Percentiles rank a stretch among this genome's conserved stretches.
Conservation (phyloP, 163 green algal species). For the Chloroidium sp. region DNA sequence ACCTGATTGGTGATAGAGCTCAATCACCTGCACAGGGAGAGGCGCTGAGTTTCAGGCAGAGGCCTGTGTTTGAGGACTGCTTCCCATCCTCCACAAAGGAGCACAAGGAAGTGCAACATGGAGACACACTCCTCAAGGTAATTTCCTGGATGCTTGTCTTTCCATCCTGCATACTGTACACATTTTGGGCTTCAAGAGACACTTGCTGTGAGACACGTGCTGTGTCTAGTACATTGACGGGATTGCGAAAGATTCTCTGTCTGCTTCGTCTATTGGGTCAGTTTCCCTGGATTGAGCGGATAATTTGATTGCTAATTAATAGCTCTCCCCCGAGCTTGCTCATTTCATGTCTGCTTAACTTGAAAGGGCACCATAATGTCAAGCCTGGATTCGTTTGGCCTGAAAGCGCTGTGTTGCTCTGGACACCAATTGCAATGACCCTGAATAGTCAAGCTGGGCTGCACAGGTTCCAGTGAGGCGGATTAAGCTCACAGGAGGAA, state of each 20-base stretch:
- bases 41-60: slow-evolving; percentile 64
- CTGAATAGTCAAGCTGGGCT: no score
- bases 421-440: no score
- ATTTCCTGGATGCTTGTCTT: neutral
- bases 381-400: no score
- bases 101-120: slow-evolving; percentile 57
- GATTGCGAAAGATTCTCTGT: no score
- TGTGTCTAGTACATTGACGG: neutral
- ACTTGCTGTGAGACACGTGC: neutral
- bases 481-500: slow-evolving; percentile 67
- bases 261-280: no score
- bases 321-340: no score
- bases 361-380: no score
- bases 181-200: neutral
- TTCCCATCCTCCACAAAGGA: slow-evolving; percentile 76
- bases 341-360: no score
- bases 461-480: slow-evolving; percentile 75
- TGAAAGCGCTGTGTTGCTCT: no score
- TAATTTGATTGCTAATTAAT: no score
- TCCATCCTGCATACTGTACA: neutral
- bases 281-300: no score
- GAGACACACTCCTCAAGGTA: slow-evolving; percentile 36
- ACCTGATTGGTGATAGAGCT: no score
- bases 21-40: slow-evolving; percentile 26
- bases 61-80: slow-evolving; percentile 76